Evolutionary conservation across 345 rosid species (phyloP), one percentile per base, ranked within the genome.

Genomic region (Erodium maritimum): DNA sequence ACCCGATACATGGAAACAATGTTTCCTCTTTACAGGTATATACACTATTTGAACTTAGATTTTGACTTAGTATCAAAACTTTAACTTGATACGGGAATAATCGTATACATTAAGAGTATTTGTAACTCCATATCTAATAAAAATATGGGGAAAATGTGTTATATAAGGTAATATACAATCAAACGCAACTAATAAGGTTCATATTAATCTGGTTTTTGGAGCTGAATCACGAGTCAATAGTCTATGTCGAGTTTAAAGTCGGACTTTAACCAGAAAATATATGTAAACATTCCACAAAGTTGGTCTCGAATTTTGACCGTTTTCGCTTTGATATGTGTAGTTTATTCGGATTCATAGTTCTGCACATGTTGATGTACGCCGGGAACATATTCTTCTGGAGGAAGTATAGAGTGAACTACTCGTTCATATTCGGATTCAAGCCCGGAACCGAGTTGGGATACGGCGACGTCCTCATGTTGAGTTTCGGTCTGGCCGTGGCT

Each of bases 361-460:
- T 86, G 70, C 97, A 90, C 64, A 72, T 78, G 83, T 61, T 82
- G 53, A 66, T 84, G 82, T 86, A 61, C 65, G 78, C 87, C 16
- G 84, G 77, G 20, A 66, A 86, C 33, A 58, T 90, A 71, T 90
- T 66, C 73, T 75, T 82, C 34, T 90, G 97, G 97, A 81, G 67
- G 66, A 74, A 71, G n/a, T 86, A 75, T 58, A 73, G 86, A 57
- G 63, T 90, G 56, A 90, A 90, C 60, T 81, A 81, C 64, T 61
- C 84, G 1, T 90, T 86, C 67, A 84, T 90, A 63, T 90, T 86
- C 46, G 90, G 88, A 50, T 81, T 84, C 76, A 84, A 90, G 80
- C 73, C 73, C 65, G 90, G 88, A 29, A 77, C 74, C 19, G 90
- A 84, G 54, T 54, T 90, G 65, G 78, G 90, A 48, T 90, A 81